A percentile compares a stretch with the other conserved stretches of the same genome.
Conservation (phyloP, 768 basidiomycete genomes). For the Amylocystis lapponica region DNA sequence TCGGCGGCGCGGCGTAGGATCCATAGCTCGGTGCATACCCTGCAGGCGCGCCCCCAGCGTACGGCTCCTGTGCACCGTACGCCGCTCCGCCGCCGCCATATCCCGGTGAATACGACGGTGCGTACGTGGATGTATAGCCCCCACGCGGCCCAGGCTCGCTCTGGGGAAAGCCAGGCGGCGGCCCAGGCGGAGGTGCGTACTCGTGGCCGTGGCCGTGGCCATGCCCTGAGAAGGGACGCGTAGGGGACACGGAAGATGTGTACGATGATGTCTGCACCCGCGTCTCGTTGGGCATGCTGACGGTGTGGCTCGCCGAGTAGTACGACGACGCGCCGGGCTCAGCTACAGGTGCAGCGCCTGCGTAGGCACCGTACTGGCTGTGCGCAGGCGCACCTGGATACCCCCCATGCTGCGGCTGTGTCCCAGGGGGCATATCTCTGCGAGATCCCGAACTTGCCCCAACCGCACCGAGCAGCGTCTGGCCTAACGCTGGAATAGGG, state of each 20-base stretch:
- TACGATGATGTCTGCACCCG: not conserved
- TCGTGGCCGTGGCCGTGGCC: not conserved
- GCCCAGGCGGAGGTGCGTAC: slow-evolving; percentile 3
- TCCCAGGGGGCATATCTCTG: slow-evolving; percentile 1
- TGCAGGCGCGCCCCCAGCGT: too few species aligned
- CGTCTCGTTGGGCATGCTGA: slow-evolving; percentile 3
- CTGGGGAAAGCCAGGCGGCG: not conserved
- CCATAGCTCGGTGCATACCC: not conserved
- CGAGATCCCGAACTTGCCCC: not conserved
- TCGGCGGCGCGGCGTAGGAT: slow-evolving; percentile 1
- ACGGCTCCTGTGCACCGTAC: slow-evolving; percentile 4
- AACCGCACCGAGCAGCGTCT: not conserved
- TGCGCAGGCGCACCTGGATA: not conserved
- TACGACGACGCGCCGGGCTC: slow-evolving; percentile 10
- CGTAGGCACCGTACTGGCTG: not conserved
- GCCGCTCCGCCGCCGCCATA: not conserved
- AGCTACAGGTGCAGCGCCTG: not conserved
- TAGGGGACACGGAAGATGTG: slow-evolving; percentile 1
- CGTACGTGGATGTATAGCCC: too few species aligned
- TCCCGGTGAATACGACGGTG: slow-evolving; percentile 8
- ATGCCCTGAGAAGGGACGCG: not conserved
- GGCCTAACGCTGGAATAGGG: not conserved
- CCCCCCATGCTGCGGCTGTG: not conserved
- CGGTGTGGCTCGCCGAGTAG: slow-evolving; percentile 3
- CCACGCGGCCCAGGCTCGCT: not conserved